Base-by-base conservation (phyloP, 1,284 basidiomycete species). In the Microbotryum intermedium region DNA sequence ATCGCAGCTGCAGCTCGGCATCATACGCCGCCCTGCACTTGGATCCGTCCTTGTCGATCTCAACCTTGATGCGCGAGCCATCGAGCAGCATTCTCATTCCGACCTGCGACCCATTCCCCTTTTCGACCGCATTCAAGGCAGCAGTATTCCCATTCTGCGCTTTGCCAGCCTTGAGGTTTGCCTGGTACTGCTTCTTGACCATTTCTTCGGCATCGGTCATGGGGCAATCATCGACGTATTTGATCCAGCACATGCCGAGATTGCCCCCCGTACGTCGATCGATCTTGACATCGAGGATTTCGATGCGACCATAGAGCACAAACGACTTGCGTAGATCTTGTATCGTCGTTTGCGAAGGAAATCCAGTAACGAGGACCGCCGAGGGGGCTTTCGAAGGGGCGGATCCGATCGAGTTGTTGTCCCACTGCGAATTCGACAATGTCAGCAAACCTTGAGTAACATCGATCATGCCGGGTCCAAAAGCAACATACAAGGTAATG, bases 161-260 rank as follows among this genome's bases (percentile, higher is more conserved):
- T 29, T 62, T 66, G 20, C 68, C 66, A 5, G 54, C 57, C 6
- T 53, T 70, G 18, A 62, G 60, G 23, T 54, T 61, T 18, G 52
- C 53, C 53, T 62, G 60, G 26, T 58, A 62, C 50, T 56, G 46
- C 30, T 64, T 62, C 45, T 55, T 50, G 21, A 48, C 52, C 23
- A 57, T 58, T 29, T 55, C 50, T 11, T 64, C 58, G 10, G 57
- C 61, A 9, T 62, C 57, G 20, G 30, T 28, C 20, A 29, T 51
- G 18, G 71, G 74, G 11, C 70, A 69, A 58, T 76, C 71, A 61
- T 76, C 73, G 23, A 67, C 74, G 72, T 82, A 97, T 64, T 82
- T 83, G 69, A 97, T 80, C 72, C 83, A 84, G 55, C 88, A 84
- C 46, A 97, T 83, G 7, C 92, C 92, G 4, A 97, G 80, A 18